Conservation (phyloP, 768 basidiomycete species). For the Termitomyces sp. region DNA sequence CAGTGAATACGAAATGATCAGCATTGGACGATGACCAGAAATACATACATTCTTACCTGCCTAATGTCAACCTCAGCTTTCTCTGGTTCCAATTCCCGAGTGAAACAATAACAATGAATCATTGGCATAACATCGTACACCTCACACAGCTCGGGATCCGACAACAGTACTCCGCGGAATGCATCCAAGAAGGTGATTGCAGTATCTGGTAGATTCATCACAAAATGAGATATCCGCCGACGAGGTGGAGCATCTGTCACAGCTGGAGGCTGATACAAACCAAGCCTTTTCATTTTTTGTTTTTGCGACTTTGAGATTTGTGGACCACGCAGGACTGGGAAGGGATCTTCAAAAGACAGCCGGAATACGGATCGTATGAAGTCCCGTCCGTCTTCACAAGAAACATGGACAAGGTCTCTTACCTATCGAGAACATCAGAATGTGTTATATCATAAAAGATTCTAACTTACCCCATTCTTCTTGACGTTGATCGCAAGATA, state of each 20-base stretch:
- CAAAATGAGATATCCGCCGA: conserved; percentile 71
- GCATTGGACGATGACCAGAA: conserved; percentile 7
- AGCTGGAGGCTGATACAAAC: not conserved
- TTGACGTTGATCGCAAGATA: conserved; percentile 70
- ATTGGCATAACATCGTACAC: conserved; percentile 72
- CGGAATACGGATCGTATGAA: conserved; percentile 67
- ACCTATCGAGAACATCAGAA: conserved; percentile 45
- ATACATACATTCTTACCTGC: conserved; percentile 46
- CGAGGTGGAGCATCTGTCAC: conserved; percentile 28
- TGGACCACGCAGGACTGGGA: conserved; percentile 51
- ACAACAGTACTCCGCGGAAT: conserved; percentile 66
- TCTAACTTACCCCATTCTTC: conserved; percentile 64
- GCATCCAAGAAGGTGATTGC: conserved; percentile 89
- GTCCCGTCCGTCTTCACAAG: conserved; percentile 79
- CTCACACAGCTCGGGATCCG: conserved; percentile 34
- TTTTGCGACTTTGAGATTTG: conserved; percentile 42
- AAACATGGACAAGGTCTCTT: conserved; percentile 58
- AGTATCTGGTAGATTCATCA: conserved; percentile 97
- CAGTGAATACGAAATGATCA: conserved; percentile 9
- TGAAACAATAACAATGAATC: conserved; percentile 96
- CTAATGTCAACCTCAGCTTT: conserved; percentile 75
- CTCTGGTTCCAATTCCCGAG: conserved; percentile 68
- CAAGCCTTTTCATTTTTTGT: conserved; percentile 26
- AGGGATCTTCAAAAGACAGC: conserved; percentile 58
- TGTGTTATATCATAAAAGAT: conserved; percentile 1